Base-by-base conservation (phyloP, 1,284 basidiomycete species). In the Apiotrichum montevideense region DNA sequence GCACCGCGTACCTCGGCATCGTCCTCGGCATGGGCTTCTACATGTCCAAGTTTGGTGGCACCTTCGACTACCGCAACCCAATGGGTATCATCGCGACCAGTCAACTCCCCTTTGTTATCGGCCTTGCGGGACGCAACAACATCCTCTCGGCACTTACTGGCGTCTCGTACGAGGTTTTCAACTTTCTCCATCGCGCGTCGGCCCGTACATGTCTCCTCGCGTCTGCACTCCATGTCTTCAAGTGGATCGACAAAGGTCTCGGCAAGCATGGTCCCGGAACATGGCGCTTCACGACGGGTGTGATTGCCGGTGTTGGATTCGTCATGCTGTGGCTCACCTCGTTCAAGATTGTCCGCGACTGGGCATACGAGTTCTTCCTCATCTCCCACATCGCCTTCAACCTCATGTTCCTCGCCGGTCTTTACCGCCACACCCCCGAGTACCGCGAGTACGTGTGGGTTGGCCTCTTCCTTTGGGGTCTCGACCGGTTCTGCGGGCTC, bases 51-150 rank as follows among this genome's bases (percentile, higher is more conserved):
- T 57, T 51, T 35, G 37, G 41, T n/a, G 59, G 57, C 33, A 46
- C 43, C 5, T 21, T 54, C 32, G 52, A 61, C 51, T 56, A 54
- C 7, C 46, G 53, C 46, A 56, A 52, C 50, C 44, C 48, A 11
- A 49, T 41, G 3, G 40, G 39, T n/a, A 6, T 41, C 35, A 15
- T 29, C 8, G 33, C 57, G 1, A 54, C 58, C n/a, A 44, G 33
- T 15, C 85, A 87, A 66, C 66, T 85, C 2, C 82, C 84, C 0
- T 71, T 87, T 15, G 78, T 86, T 63, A 79, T 82, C 0, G 83
- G 79, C 4, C 79, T 87, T 11, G 84, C 83, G 0, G 83, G 82
- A 47, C 84, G 83, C 68, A 85, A 87, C 67, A 87, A 86, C 55
- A 52, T 82, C 14, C 73, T 87, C 10, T 81, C 83, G 3, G 77